Evolutionary conservation across 768 basidiomycete genomes (phyloP).

Genomic region (Collybiopsis confluens): DNA sequence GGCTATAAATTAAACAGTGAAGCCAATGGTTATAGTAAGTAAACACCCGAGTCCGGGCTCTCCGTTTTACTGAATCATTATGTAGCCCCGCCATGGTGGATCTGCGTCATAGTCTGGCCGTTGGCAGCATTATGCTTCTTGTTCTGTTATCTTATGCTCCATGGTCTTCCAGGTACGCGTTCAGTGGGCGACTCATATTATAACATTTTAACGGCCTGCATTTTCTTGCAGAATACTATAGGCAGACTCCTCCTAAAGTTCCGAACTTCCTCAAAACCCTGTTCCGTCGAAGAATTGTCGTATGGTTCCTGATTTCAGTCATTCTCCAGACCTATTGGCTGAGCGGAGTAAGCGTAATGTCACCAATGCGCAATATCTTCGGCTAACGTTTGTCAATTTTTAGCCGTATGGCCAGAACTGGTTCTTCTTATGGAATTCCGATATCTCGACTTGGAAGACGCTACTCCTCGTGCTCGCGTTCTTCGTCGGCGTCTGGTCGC

Average conservation of each 20-base stretch:
- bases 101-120: slow-evolving; percentile 44
- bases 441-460: slow-evolving; percentile 80
- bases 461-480: slow-evolving; percentile 75
- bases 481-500: slow-evolving; percentile 85
- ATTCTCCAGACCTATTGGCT: slow-evolving; percentile 91
- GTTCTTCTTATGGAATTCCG: slow-evolving; percentile 87
- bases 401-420: slow-evolving; percentile 93
- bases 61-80: too few relatives aligned
- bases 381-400: slow-evolving; percentile 11
- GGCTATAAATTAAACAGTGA: slow-evolving; percentile 71
- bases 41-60: too few relatives aligned
- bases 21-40: slow-evolving; percentile 32
- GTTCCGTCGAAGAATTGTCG: slow-evolving; percentile 84
- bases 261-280: slow-evolving; percentile 89
- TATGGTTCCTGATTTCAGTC: slow-evolving; percentile 95
- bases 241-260: slow-evolving; percentile 91
- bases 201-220: slow-evolving; percentile 1
- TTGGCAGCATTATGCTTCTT: slow-evolving; percentile 48
- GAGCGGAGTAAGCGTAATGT: slow-evolving; percentile 59
- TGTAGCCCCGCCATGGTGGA: slow-evolving; percentile 68
- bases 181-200: too few relatives aligned
- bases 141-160: slow-evolving; percentile 63
- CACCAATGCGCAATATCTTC: neutral
- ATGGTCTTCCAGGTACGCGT: slow-evolving; percentile 72
- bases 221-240: slow-evolving; percentile 64